Evolutionary conservation across 208 protist species (phyloP), one percentile per base, ranked within the genome.

Genomic region (Trypanosoma platydactyli): DNA sequence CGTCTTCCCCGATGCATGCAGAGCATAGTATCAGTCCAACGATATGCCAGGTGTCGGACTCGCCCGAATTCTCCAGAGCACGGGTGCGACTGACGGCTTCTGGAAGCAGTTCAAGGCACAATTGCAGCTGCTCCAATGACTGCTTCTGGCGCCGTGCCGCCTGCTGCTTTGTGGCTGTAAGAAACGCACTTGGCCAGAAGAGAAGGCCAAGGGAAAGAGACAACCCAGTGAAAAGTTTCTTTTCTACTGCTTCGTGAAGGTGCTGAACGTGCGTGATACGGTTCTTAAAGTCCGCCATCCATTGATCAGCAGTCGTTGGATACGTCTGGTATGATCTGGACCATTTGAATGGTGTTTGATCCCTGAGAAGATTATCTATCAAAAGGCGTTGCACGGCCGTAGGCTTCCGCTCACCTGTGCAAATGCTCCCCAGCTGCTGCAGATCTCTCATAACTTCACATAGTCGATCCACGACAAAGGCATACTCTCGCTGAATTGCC

Each of bases 91-190:
- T 48, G 11, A 24, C 66, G 16, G 58, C 60, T n/a, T 73, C 58
- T 9, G 57, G 48, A n/a, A 67, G 46, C 13, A 85, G 61, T 42
- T 85, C 76, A 5, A 98, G 70, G 16, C 76, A 73, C 5, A 97
- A 83, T 56, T 84, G 69, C 12, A 99, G 83, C 24, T 91, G 91
- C 74, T 99, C 97, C 3, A 99, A 80, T 1, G 97, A 94, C 75
- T 91, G 88, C 13, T 73, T 46, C 41, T 89, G 79, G 7, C 67
- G 61, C 38, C 97, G 86, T 29, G 96, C 94, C 15, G 83, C 91
- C 41, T 94, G 79, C 88, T 99, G 98, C 65, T 98, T 90, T 25
- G 96, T 98, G n/a, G 98, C 98, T 24, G 98, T 99, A 40, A 99
- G 77, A 70, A 98, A 98, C 0, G 97, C 97, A 20, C 96, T 94